phyloP scores from a whole-genome alignment of 1,139 yeast genomes.

The Hanseniaspora sp. region DNA sequence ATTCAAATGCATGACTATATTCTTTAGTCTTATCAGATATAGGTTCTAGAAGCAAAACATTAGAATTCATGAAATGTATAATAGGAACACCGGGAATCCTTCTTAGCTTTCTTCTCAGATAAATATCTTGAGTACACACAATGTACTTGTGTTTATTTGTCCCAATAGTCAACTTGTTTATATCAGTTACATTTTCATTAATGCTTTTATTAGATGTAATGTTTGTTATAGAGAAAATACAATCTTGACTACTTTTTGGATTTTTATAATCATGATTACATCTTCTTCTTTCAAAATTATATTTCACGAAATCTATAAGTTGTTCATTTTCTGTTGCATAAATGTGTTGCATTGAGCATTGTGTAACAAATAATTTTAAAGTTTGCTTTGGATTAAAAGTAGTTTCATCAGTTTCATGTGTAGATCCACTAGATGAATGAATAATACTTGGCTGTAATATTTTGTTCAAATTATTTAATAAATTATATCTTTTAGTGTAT shows the following conservation, averaged over 20 bases:
- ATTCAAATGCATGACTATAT: constrained; percentile 47
- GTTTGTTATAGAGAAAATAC: constrained; percentile 60
- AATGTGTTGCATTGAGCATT: constrained; percentile 82
- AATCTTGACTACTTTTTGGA: constrained; percentile 61
- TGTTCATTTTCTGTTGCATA: constrained; percentile 59
- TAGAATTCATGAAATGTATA: constrained; percentile 61
- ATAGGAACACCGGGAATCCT: constrained; percentile 82
- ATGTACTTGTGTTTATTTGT: constrained; percentile 80
- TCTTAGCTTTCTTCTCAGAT: constrained; percentile 57
- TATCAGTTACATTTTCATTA: constrained; percentile 31
- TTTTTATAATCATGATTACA: constrained; percentile 51
- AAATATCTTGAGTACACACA: constrained; percentile 71
- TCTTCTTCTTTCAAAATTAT: constrained; percentile 62
- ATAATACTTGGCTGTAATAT: constrained; percentile 46
- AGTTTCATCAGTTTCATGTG: constrained; percentile 61
- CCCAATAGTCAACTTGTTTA: constrained; percentile 31
- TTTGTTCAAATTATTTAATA: constrained; percentile 63
- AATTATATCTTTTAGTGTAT: constrained; percentile 55
- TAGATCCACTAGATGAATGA: constrained; percentile 36
- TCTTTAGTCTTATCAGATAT: constrained; percentile 59
- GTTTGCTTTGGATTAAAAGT: constrained; percentile 13
- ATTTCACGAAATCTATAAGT: constrained; percentile 70
- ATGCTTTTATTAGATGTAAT: constrained; percentile 32
- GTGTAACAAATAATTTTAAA: constrained; percentile 41
- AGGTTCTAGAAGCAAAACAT: constrained; percentile 96